Evolutionary conservation across 2,329 filamentous ascomycete genomes (phyloP), one percentile per base, ranked within the genome.

Genomic region (Coniochaeta hoffmannii): DNA sequence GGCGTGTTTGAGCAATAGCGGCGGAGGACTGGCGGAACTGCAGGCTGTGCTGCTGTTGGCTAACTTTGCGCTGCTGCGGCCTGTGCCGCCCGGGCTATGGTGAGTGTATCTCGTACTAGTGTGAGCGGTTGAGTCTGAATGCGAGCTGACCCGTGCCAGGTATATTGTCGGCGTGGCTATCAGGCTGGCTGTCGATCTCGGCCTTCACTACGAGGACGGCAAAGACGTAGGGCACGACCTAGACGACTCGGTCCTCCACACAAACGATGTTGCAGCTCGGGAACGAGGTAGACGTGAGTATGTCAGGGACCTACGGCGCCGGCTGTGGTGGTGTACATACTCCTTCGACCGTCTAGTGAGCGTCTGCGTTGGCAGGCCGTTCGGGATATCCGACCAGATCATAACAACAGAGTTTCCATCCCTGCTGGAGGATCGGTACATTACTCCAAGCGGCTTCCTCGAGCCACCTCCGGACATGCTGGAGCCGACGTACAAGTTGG

Each of bases 241-340:
- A 46, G 77, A 82, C 26, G 76, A 77, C 9, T 64, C 69, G 59
- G 61, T 67, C 15, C 65, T 75, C 9, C 72, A 74, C 52, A 61
- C 65, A 4, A 68, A 66, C n/a, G 67, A 64, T 62, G 66, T 60
- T 55, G 69, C 64, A 60, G 71, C 64, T 58, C 69, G 72, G 65
- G 77, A 70, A 78, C 88, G 75, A 70, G 86, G 69, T 77, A 81
- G 88, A 51, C 81, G 89, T 56, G 84, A 96, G 69, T 97, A 90
- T 80, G 80, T 90, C 36, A 85, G 93, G 54, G 94, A 97, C 68
- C 80, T 96, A 59, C 85, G 91, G 53, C 81, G 93, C 56, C 82
- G 93, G 31, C 76, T 97, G 14, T 97, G 92, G 91, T 97, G 94
- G 93, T 96, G 91, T 72, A 92, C 92, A 1, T 97, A 97, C 71